Evolutionary conservation across 371 early-diverging fungal genomes (phyloP).

Genomic region (Massospora cicadina): DNA sequence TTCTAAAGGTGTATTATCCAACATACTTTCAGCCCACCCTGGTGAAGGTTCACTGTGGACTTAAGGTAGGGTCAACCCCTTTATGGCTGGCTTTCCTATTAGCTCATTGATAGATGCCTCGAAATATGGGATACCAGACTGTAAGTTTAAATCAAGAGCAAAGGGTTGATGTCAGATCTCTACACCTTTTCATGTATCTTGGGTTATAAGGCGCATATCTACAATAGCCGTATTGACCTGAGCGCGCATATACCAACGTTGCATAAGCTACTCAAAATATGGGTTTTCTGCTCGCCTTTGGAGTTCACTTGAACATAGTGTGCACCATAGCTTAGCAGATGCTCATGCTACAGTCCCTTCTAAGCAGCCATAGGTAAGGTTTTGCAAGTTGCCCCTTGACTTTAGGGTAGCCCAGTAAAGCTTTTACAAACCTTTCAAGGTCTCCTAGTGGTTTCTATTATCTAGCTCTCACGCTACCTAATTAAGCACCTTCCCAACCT

Average conservation of each 20-base stretch:
- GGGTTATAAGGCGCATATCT: neutral
- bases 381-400: neutral
- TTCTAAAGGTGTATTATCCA: constrained; percentile 73
- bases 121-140: constrained; percentile 51
- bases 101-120: constrained; percentile 71
- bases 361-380: constrained; percentile 34
- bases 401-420: constrained; percentile 67
- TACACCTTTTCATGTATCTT: constrained; percentile 81
- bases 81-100: constrained; percentile 2
- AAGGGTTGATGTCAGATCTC: constrained; percentile 51
- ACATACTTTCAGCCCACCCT: constrained; percentile 78
- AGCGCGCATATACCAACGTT: constrained; percentile 78
- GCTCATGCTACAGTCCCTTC: constrained; percentile 49
- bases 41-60: constrained; percentile 80
- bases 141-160: constrained; percentile 47
- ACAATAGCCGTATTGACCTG: constrained; percentile 74
- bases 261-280: constrained; percentile 56
- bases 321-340: constrained; percentile 70
- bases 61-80: constrained; percentile 33
- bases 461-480: constrained; percentile 37
- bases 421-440: constrained; percentile 60
- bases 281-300: constrained; percentile 87
- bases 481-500: constrained; percentile 39
- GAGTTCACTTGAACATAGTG: constrained; percentile 78
- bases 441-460: constrained; percentile 45